These are phyloP conservation scores for Gonapodya prolifera DNA, from an alignment of 192 early-diverging fungal genomes.

Conservation along the genomic window DNA sequence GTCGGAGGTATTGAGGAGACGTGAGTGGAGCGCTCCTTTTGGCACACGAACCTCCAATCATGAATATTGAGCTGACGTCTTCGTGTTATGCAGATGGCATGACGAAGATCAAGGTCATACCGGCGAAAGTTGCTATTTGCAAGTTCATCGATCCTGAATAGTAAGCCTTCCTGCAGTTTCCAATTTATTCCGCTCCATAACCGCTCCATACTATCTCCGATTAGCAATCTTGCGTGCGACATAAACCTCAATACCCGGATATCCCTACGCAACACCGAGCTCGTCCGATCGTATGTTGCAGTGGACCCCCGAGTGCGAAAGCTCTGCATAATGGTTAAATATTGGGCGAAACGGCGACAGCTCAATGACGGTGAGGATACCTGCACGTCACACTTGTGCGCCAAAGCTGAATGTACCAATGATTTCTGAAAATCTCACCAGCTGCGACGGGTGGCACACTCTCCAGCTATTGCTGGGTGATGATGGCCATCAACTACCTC, in stretches of 20 bases:
- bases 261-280: slow-evolving; percentile 75
- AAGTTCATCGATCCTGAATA: slow-evolving; percentile 80
- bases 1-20: slow-evolving; percentile 55
- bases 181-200: neutral
- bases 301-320: slow-evolving; percentile 77
- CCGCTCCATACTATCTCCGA: neutral
- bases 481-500: slow-evolving; percentile 83
- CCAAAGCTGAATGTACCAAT: neutral
- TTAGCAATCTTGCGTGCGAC: slow-evolving; percentile 66
- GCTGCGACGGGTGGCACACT: slow-evolving; percentile 84
- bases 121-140: slow-evolving; percentile 88
- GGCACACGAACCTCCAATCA: neutral
- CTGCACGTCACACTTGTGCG: neutral
- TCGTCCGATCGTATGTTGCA: slow-evolving; percentile 81
- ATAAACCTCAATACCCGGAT: slow-evolving; percentile 89
- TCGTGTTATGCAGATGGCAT: slow-evolving; percentile 43
- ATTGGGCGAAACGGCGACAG: slow-evolving; percentile 75
- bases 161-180: slow-evolving; percentile 27
- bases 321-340: slow-evolving; percentile 82
- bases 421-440: slow-evolving; percentile 9
- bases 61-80: slow-evolving; percentile 1
- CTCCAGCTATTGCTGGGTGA: slow-evolving; percentile 90
- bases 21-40: slow-evolving; percentile 20
- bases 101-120: slow-evolving; percentile 62
- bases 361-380: slow-evolving; percentile 72